Evolutionary conservation across 306 rosid genomes (phyloP), one percentile per base, ranked within the genome.

Genomic region (Abrus pulchellus): DNA sequence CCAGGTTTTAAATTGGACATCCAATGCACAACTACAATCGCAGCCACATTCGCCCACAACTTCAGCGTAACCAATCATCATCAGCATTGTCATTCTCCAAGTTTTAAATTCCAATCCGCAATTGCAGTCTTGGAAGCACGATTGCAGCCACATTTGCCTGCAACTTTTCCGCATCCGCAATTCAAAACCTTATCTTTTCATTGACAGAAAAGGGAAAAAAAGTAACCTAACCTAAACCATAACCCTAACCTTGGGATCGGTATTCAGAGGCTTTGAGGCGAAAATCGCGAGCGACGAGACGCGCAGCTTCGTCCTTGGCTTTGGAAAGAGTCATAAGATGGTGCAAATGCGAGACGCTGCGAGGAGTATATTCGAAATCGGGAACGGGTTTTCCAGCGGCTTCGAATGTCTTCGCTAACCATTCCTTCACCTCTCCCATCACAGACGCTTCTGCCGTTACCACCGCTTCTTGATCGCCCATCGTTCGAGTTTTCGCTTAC

Each of bases 231-330:
- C 20, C 20, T 20, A 20, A 73, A 61, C 33, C 1, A 40, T 77
- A 77, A 74, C 47, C 48, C 50, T 56, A 74, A 74, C 98, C 97
- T 93, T 95, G 98, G 38, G 96, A 90, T 64, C 97, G 92, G 84
- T 93, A 95, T 48, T 95, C 99, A 14, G 93, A 79, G 60, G 97
- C 95, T 72, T 95, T 95, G 77, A 86, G 89, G 67, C 96, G 96
- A 80, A 85, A 95, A 87, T 95, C 98, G 28, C 90, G 80, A 82
- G 98, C 90, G 38, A 93, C 94, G 56, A 95, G 84, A 53, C 93
- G 92, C 8, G 98, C 92, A 33, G 98, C 90, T 76, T 92, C 97
- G 56, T 92, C 97, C 75, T 95, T 92, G 77, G 98, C 85, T 55
- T 91, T 92, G 49, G 99, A 95, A 28, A 93, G 83, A 34, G 91